Evolutionary conservation across 495 filamentous ascomycete genomes (phyloP).

Genomic region (Neurospora intermedia): DNA sequence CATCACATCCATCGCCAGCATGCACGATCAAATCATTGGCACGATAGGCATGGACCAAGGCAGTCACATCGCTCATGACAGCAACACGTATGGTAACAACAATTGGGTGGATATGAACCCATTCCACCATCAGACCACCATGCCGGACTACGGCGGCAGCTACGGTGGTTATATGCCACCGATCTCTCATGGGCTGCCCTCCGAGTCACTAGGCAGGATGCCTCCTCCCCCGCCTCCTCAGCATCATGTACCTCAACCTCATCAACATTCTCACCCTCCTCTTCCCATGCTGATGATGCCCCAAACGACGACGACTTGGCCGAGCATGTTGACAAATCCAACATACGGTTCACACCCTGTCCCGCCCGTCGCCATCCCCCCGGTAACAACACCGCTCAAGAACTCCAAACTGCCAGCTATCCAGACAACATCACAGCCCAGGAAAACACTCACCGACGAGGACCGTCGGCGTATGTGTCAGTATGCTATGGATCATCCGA

Average conservation of each 20-base stretch:
- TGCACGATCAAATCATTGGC: constrained; percentile 41
- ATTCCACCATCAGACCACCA: constrained; percentile 34
- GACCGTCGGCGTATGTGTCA: constrained; percentile 90
- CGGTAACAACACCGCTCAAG: constrained; percentile 40
- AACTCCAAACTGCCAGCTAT: constrained; percentile 34
- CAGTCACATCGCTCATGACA: constrained; percentile 36
- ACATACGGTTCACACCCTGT: constrained; percentile 35
- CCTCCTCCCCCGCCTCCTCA: constrained; percentile 32
- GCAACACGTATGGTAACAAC: constrained; percentile 23
- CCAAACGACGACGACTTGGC: constrained; percentile 51
- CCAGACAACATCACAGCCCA: constrained; percentile 50
- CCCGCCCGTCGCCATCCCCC: constrained; percentile 46
- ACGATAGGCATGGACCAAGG: constrained; percentile 39
- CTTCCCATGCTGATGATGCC: constrained; percentile 54
- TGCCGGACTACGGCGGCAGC: constrained; percentile 33
- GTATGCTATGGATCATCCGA: constrained; percentile 89
- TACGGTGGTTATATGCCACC: constrained; percentile 30
- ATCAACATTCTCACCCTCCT: constrained; percentile 28
- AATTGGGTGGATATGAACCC: constrained; percentile 37
- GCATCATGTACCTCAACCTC: constrained; percentile 18
- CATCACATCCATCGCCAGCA: constrained; percentile 28
- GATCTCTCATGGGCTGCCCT: constrained; percentile 34
- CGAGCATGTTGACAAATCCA: constrained; percentile 57
- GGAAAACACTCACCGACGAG: constrained; percentile 86
- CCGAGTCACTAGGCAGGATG: constrained; percentile 35